phyloP scores from a whole-genome alignment of 805 yeast species.

The Candida schatavii region DNA sequence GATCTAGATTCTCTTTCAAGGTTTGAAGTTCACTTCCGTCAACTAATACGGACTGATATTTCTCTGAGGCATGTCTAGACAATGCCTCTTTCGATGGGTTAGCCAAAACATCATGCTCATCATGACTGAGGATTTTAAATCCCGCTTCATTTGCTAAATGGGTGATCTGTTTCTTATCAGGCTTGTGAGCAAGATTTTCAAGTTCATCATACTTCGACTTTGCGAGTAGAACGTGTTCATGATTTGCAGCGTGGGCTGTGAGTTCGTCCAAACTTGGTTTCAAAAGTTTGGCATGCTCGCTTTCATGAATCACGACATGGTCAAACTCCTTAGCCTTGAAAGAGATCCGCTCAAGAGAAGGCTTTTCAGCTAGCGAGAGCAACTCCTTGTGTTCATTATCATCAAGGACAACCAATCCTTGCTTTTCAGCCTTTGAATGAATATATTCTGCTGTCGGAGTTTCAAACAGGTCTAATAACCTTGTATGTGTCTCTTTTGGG shows the following conservation, averaged over 20 bases:
- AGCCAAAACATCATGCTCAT: not conserved
- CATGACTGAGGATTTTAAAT: conserved; percentile 6
- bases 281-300: not conserved
- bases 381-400: conserved; percentile 7
- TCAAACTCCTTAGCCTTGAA: conserved; percentile 24
- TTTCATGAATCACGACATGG: conserved; percentile 2
- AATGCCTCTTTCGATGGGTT: conserved; percentile 12
- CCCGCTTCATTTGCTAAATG: conserved; percentile 11
- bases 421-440: conserved; percentile 16
- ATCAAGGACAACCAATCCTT: conserved; percentile 21
- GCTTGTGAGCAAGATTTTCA: conserved; percentile 13
- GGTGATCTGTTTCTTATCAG: conserved; percentile 16
- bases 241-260: conserved; percentile 7
- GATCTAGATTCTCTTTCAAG: conserved; percentile 12
- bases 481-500: not conserved
- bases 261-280: conserved; percentile 7
- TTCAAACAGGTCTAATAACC: not conserved
- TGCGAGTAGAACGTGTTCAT: conserved; percentile 6
- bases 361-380: conserved; percentile 15
- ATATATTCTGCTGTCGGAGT: conserved; percentile 14
- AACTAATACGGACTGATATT: conserved; percentile 11
- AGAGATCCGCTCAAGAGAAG: conserved; percentile 24
- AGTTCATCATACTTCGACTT: conserved; percentile 23
- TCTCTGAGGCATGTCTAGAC: conserved; percentile 11
- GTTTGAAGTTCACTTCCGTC: conserved; percentile 11